Evolutionary conservation across 2,329 filamentous ascomycete genomes (phyloP).

Genomic region (Talaromyces rugulosus): DNA sequence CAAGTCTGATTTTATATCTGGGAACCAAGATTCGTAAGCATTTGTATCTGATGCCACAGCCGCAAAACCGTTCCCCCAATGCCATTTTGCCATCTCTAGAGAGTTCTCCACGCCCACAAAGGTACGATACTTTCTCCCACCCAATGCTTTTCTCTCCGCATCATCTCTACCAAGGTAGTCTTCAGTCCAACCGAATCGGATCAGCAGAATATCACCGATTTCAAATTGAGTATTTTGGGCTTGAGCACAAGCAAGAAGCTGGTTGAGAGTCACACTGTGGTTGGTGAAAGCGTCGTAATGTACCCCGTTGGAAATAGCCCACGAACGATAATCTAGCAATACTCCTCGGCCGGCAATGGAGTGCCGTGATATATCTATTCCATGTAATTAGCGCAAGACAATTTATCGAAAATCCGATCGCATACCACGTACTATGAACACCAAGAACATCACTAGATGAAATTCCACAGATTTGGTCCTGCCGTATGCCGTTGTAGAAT

Average conservation of each 20-base stretch:
- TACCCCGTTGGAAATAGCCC: background rate
- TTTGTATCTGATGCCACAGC: background rate
- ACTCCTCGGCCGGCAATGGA: background rate
- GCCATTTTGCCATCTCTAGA: background rate
- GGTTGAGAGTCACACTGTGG: background rate
- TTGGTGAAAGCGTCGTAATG: background rate
- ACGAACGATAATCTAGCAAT: constrained; percentile 1
- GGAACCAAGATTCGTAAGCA: constrained; percentile 3
- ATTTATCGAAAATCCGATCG: background rate
- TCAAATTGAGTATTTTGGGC: background rate
- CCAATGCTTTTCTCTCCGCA: background rate
- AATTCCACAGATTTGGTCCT: background rate
- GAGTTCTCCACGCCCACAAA: constrained; percentile 1
- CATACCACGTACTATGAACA: background rate
- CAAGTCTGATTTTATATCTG: background rate
- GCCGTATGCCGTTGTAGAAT: background rate
- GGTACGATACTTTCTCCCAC: background rate
- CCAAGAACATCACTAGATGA: background rate
- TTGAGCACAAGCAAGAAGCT: background rate
- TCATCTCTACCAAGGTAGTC: background rate
- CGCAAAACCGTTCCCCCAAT: background rate
- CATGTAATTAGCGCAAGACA: background rate
- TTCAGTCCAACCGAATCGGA: background rate
- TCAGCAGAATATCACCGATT: background rate
- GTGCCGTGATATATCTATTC: background rate